Percentiles rank a stretch among this genome's conserved stretches.
Evolutionary conservation across 768 basidiomycete genomes (phyloP).

Genomic region (Tylopilus sp.): DNA sequence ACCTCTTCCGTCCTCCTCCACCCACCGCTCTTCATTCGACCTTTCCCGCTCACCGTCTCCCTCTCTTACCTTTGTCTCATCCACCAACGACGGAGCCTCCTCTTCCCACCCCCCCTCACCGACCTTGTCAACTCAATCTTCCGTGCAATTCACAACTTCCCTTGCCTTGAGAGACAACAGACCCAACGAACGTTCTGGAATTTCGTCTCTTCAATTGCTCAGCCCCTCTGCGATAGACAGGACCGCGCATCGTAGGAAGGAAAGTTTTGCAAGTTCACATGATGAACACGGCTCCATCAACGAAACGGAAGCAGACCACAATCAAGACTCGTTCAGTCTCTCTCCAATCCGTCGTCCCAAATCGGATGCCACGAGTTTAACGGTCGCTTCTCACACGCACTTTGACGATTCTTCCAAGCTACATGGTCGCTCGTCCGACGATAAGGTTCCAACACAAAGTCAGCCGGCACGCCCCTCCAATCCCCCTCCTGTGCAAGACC

Average conservation of each 20-base stretch:
- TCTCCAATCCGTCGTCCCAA: conserved; percentile 33
- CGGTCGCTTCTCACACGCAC: conserved; percentile 35
- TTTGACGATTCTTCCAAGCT: conserved; percentile 36
- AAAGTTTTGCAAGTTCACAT: conserved; percentile 46
- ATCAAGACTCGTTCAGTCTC: conserved; percentile 27
- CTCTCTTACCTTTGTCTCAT: conserved; percentile 31
- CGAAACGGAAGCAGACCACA: conserved; percentile 50
- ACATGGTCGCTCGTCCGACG: background rate
- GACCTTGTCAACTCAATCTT: conserved; percentile 65
- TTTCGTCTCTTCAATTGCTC: conserved; percentile 50
- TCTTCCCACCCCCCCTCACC: conserved; percentile 63
- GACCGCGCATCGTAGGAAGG: conserved; percentile 47
- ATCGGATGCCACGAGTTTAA: conserved; percentile 33
- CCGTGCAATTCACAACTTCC: conserved; percentile 54
- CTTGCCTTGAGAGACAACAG: conserved; percentile 65
- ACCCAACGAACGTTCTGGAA: conserved; percentile 54
- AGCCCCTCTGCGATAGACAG: conserved; percentile 34
- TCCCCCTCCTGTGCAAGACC: conserved; percentile 34
- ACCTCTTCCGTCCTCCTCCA: background rate
- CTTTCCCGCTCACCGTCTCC: conserved; percentile 28
- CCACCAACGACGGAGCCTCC: conserved; percentile 43
- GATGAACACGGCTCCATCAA: conserved; percentile 36
- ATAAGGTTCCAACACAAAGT: conserved; percentile 17
- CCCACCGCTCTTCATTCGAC: conserved; percentile 30
- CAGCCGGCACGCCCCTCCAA: conserved; percentile 18